Conservation (phyloP, 2,329 filamentous ascomycete species). For the Trichoderma sp. region DNA sequence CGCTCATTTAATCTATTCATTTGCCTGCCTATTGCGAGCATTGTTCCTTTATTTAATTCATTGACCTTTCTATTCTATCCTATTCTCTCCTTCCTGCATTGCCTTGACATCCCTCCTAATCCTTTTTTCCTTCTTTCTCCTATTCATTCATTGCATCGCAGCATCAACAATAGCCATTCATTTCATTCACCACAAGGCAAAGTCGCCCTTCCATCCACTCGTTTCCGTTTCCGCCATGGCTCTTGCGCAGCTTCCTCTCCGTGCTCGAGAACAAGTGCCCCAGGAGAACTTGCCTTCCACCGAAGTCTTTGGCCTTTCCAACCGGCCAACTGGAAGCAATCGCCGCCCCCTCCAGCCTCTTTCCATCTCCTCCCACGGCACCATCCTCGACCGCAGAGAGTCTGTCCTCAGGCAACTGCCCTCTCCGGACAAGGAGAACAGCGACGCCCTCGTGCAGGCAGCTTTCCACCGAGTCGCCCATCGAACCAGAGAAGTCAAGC, state of each 20-base stretch:
- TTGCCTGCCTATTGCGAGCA: neutral
- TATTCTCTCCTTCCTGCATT: neutral
- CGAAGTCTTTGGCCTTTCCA: neutral
- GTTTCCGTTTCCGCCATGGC: constrained; percentile 7
- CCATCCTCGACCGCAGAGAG: constrained; percentile 31
- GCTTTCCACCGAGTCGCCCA: constrained; percentile 30
- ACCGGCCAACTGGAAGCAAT: constrained; percentile 26
- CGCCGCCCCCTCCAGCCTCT: constrained; percentile 38
- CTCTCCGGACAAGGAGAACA: constrained; percentile 38
- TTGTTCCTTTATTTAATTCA: neutral
- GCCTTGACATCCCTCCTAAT: neutral
- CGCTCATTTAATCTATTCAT: neutral
- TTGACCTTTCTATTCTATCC: neutral
- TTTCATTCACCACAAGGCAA: constrained; percentile 1
- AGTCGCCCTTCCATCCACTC: neutral
- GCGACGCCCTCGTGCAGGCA: constrained; percentile 29
- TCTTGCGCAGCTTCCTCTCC: constrained; percentile 11
- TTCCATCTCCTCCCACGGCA: constrained; percentile 33
- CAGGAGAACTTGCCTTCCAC: constrained; percentile 20
- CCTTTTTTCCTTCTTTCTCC: neutral
- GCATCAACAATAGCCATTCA: constrained; percentile 14
- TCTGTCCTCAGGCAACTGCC: constrained; percentile 34
- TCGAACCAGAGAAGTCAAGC: constrained; percentile 23
- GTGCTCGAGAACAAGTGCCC: constrained; percentile 7
- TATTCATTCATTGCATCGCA: neutral